phyloP scores from a whole-genome alignment of 805 yeast species.

The Cyberlindnera mississippiensis region DNA sequence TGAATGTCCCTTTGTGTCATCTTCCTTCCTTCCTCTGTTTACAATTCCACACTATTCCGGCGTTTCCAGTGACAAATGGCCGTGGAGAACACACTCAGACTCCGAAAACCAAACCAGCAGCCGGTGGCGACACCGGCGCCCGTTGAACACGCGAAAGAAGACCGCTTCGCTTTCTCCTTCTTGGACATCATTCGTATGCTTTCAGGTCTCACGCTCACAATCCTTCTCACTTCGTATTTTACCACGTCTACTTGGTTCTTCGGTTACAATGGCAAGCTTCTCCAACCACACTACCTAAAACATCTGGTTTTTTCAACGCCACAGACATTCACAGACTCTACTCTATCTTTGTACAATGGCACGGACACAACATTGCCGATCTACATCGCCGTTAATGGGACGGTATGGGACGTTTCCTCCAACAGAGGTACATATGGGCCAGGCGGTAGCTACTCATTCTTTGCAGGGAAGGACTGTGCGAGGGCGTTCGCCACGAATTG shows the following conservation, averaged over 20 bases:
- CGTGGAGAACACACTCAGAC: too few relatives aligned
- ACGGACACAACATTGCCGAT: conserved; percentile 39
- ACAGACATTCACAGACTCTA: conserved; percentile 32
- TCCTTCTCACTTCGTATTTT: conserved; percentile 13
- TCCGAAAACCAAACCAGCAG: too few relatives aligned
- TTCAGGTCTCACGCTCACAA: conserved; percentile 18
- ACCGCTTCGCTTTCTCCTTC: conserved; percentile 7
- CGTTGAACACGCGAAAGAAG: not conserved
- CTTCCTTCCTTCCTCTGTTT: too few relatives aligned
- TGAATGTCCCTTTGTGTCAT: too few relatives aligned
- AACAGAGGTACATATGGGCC: conserved; percentile 44
- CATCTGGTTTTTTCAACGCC: conserved; percentile 12
- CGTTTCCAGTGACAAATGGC: too few relatives aligned
- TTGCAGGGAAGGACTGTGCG: conserved; percentile 53
- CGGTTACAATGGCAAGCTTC: conserved; percentile 46
- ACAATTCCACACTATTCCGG: too few relatives aligned
- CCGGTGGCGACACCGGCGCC: not conserved
- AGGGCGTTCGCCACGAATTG: conserved; percentile 60
- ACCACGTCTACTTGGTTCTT: conserved; percentile 33
- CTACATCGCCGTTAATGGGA: conserved; percentile 48
- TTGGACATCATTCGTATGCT: conserved; percentile 23
- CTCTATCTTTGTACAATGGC: conserved; percentile 43
- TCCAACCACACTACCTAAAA: conserved; percentile 34
- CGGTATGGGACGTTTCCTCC: conserved; percentile 49
- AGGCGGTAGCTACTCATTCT: conserved; percentile 40